Conservation (phyloP, 1,284 basidiomycete species). For the Phellopilus nigrolimitatus region DNA sequence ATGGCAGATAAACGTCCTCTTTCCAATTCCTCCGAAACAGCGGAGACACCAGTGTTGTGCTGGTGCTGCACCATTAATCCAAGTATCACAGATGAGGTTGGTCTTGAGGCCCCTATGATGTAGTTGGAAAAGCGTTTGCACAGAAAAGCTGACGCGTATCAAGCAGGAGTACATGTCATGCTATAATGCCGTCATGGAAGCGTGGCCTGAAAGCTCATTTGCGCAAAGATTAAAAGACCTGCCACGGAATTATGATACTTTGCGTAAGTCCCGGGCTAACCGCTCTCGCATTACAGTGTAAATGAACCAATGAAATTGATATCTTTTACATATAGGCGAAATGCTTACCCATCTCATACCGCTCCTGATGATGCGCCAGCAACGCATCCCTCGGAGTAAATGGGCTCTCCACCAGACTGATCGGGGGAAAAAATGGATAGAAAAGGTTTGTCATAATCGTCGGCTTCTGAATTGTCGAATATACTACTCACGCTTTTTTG, state of each 20-base stretch:
- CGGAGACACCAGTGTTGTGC: slow-evolving; percentile 16
- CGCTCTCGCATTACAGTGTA: neutral
- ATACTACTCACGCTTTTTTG: slow-evolving; percentile 4
- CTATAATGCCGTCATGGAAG: slow-evolving; percentile 19
- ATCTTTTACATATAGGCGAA: slow-evolving; percentile 50
- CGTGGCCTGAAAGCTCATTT: slow-evolving; percentile 17
- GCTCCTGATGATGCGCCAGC: slow-evolving; percentile 77
- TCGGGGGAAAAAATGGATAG: slow-evolving; percentile 74
- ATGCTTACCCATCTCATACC: slow-evolving; percentile 71
- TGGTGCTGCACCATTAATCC: slow-evolving; percentile 19
- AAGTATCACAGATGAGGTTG: slow-evolving; percentile 17
- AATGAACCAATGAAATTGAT: too few species aligned
- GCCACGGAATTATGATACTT: slow-evolving; percentile 18
- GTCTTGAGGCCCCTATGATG: slow-evolving; percentile 1
- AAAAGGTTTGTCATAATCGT: slow-evolving; percentile 48
- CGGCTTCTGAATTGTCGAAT: slow-evolving; percentile 1
- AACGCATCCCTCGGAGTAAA: slow-evolving; percentile 66
- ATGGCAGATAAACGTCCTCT: too few species aligned
- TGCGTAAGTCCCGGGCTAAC: slow-evolving; percentile 8
- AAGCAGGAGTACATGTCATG: slow-evolving; percentile 18
- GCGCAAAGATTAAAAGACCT: slow-evolving; percentile 14
- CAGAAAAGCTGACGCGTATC: neutral
- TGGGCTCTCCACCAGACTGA: slow-evolving; percentile 61
- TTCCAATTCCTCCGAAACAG: neutral
- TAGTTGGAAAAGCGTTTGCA: too few species aligned